Evolutionary conservation across 306 rosid genomes (phyloP).

Genomic region (Cicer arietinum): DNA sequence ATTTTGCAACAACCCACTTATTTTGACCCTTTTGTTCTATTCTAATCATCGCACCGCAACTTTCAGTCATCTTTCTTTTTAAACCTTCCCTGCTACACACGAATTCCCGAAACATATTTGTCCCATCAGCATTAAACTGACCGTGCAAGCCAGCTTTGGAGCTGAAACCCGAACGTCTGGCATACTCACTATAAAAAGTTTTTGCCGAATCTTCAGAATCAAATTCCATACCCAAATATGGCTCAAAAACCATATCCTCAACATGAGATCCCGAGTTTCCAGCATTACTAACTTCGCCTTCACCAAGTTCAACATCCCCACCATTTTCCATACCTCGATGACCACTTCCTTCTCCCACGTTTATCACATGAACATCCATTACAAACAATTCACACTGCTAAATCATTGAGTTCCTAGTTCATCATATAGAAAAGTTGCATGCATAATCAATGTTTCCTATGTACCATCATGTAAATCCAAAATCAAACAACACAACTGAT

Average conservation of each 20-base stretch:
- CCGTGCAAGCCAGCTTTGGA: constrained; percentile 63
- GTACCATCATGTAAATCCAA: constrained; percentile 29
- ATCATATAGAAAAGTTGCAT: constrained; percentile 26
- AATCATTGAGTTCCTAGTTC: constrained; percentile 39
- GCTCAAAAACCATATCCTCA: constrained; percentile 59
- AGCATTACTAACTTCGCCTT: constrained; percentile 54
- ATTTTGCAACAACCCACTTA: constrained; percentile 85
- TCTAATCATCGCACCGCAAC: constrained; percentile 81
- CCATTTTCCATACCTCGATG: constrained; percentile 57
- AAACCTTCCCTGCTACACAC: constrained; percentile 75
- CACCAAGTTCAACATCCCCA: constrained; percentile 51
- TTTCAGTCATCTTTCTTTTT: constrained; percentile 69
- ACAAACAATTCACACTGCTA: constrained; percentile 38
- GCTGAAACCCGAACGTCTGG: constrained; percentile 69
- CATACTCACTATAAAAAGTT: constrained; percentile 72
- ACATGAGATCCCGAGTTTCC: constrained; percentile 55
- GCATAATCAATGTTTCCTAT: constrained; percentile 29
- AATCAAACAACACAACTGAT: constrained; percentile 31
- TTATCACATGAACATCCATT: constrained; percentile 75
- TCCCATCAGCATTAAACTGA: constrained; percentile 62
- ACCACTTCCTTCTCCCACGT: constrained; percentile 64
- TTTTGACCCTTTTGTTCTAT: constrained; percentile 67
- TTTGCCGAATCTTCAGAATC: constrained; percentile 78
- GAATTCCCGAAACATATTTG: constrained; percentile 63
- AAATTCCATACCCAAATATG: constrained; percentile 80